Base-by-base conservation (phyloP, 768 basidiomycete genomes). In the Pleurotus sapidus region DNA sequence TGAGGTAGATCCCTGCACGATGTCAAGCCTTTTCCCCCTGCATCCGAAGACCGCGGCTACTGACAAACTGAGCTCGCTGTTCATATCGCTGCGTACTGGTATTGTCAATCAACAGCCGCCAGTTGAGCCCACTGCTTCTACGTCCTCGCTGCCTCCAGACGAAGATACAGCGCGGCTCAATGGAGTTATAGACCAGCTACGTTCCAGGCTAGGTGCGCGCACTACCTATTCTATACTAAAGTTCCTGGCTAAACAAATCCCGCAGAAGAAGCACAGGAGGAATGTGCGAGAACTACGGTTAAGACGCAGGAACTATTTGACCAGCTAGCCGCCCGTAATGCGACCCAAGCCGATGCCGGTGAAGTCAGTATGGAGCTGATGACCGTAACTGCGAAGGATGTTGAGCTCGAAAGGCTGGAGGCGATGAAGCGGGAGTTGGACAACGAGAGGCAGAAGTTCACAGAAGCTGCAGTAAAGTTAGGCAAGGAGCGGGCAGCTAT, bases 401-500 rank as follows among this genome's bases (percentile, higher is more conserved):
- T 78, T 37, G 83, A 87, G 63, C 77, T 72, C 39, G 77, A 82
- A 49, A 74, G 78, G 25, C 66, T 91, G 30, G 81, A 83, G 27
- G 72, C 66, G 15, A 75, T 85, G 53, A 77, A 72, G 64, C 70
- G 69, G 53, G 80, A 87, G 45, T 81, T 93, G 4, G 85, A 91
- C 49, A 72, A 78, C 15, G 89, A 93, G 61, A 80, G 86, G 8
- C 73, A 73, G 53, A 82, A 82, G 58, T 84, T 89, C 60, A 83
- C 84, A 0, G 82, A 85, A 59, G 86, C 86, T 18, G 77, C 86
- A 11, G 71, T 88, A 17, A 78, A 76, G 57, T 71, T 93, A 23
- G 84, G 84, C 1, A 79, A 81, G 61, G 89, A 92, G 56, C 83
- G 81, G 65, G 80, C 84, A 2, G 71, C 74, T 4, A 67, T 92